Conservation (phyloP, 768 basidiomycete species). For the Amanita subjunquillea region DNA sequence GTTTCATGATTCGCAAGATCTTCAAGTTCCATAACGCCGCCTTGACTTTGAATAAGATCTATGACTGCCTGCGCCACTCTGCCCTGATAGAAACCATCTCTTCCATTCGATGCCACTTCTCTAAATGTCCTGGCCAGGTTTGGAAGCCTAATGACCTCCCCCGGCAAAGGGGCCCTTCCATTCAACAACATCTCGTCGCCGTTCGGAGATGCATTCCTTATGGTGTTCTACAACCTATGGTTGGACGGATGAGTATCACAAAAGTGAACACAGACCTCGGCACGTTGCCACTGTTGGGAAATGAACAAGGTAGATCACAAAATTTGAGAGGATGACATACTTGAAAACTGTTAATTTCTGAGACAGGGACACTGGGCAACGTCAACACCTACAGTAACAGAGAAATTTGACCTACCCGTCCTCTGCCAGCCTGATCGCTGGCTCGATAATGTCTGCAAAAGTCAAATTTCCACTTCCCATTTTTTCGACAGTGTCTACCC, state of each 20-base stretch:
- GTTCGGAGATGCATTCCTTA: constrained; percentile 80
- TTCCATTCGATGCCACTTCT: constrained; percentile 69
- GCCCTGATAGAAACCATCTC: constrained; percentile 92
- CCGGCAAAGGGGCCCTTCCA: constrained; percentile 74
- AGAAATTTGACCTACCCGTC: constrained; percentile 52
- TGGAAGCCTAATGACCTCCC: constrained; percentile 74
- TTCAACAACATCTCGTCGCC: constrained; percentile 80
- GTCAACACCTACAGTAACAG: background rate
- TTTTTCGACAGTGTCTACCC: constrained; percentile 80
- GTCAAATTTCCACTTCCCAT: constrained; percentile 69
- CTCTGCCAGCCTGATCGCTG: constrained; percentile 87
- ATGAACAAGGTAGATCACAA: background rate
- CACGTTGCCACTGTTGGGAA: constrained; percentile 37
- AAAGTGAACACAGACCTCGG: constrained; percentile 33
- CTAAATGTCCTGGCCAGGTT: constrained; percentile 81
- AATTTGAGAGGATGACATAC: constrained; percentile 21
- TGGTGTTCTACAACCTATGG: constrained; percentile 32
- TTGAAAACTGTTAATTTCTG: constrained; percentile 61
- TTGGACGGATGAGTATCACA: background rate
- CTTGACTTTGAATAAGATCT: constrained; percentile 72
- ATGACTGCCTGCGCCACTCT: constrained; percentile 84
- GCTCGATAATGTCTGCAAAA: constrained; percentile 64
- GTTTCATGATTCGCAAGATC: constrained; percentile 82
- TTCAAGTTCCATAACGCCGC: constrained; percentile 90
- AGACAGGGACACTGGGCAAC: constrained; percentile 65